Evolutionary conservation across 2,329 filamentous ascomycete genomes (phyloP).

Genomic region (Xylaria sp.): DNA sequence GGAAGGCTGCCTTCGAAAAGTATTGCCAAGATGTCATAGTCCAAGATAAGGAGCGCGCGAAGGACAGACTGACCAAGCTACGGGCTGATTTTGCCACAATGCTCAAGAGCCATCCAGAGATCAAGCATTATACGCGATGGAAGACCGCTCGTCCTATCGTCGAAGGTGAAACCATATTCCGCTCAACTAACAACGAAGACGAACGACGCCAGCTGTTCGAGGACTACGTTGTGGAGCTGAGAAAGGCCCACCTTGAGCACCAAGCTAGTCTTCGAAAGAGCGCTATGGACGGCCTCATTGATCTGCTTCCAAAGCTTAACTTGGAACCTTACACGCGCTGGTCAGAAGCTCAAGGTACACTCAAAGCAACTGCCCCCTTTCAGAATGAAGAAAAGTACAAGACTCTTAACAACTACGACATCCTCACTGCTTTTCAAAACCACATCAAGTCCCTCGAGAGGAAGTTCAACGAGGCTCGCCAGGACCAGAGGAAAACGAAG

Average conservation of each 20-base stretch:
- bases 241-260: constrained; percentile 76
- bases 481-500: constrained; percentile 82
- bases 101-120: constrained; percentile 94
- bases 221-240: constrained; percentile 86
- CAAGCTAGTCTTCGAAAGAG: constrained; percentile 73
- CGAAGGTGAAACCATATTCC: constrained; percentile 93
- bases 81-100: constrained; percentile 93
- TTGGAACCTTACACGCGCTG: constrained; percentile 94
- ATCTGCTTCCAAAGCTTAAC: constrained; percentile 76
- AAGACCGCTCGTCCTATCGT: constrained; percentile 93
- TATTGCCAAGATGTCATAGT: constrained; percentile 87
- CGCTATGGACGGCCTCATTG: constrained; percentile 81
- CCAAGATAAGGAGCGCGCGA: constrained; percentile 92
- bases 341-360: constrained; percentile 83
- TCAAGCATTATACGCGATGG: constrained; percentile 96
- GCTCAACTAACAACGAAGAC: constrained; percentile 82
- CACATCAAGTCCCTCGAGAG: constrained; percentile 93
- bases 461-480: constrained; percentile 85
- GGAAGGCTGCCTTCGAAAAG: constrained; percentile 90
- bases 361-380: constrained; percentile 77
- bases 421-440: constrained; percentile 90
- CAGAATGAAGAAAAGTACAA: constrained; percentile 84
- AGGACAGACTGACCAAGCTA: constrained; percentile 89
- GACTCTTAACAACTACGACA: constrained; percentile 82
- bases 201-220: constrained; percentile 91